Evolutionary conservation across 768 basidiomycete species (phyloP).

Genomic region (Lentinula raphanica): DNA sequence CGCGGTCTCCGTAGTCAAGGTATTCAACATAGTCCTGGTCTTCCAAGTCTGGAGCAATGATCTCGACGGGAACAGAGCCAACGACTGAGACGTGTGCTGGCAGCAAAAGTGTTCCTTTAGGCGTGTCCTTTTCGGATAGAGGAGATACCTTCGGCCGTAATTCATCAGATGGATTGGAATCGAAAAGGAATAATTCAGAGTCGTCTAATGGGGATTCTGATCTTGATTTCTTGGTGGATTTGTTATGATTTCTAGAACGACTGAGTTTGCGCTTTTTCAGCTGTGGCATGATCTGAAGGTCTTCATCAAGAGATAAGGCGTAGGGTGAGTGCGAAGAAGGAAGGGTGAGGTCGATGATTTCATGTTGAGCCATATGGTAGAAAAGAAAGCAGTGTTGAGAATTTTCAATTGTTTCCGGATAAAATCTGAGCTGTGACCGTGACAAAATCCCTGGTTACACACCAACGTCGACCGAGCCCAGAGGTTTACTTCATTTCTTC

Average conservation of each 20-base stretch:
- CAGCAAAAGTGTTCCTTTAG: constrained; percentile 37
- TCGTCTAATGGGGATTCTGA: background rate
- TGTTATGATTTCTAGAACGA: constrained; percentile 22
- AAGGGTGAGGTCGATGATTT: background rate
- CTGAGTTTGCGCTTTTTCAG: constrained; percentile 9
- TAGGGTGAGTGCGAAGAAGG: constrained; percentile 8
- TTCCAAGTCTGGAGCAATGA: constrained; percentile 42
- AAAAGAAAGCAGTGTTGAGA: background rate
- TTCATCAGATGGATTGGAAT: constrained; percentile 32
- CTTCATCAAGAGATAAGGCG: background rate
- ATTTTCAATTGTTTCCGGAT: background rate
- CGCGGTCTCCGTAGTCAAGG: constrained; percentile 65
- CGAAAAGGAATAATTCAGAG: constrained; percentile 43
- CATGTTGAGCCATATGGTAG: background rate
- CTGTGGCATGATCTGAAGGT: background rate
- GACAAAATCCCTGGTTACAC: constrained; percentile 8
- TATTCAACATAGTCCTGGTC: constrained; percentile 73
- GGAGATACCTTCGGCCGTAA: constrained; percentile 23
- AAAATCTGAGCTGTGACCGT: background rate
- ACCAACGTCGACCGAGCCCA: constrained; percentile 10
- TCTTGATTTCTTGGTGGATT: constrained; percentile 11
- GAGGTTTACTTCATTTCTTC: background rate
- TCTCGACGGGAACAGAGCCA: constrained; percentile 38
- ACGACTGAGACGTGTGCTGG: constrained; percentile 68
- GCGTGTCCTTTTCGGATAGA: background rate